Percentiles rank a stretch among this genome's conserved stretches.
phyloP scores from a whole-genome alignment of 176 grass and related monocot species.

The Rhynchospora tenuis region DNA sequence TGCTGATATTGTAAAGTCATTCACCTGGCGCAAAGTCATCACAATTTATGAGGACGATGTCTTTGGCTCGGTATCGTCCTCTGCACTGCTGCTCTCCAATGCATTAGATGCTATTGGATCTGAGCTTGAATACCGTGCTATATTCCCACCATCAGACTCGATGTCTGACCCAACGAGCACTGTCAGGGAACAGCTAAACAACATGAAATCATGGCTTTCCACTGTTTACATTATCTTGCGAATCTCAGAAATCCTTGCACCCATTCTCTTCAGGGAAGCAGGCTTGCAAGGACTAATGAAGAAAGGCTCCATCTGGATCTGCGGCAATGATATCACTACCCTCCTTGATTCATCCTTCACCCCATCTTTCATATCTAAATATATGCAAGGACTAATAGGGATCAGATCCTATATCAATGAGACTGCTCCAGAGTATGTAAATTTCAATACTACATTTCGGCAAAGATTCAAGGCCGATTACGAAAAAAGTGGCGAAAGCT shows the following conservation, averaged over 20 bases:
- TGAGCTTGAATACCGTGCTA: slow-evolving; percentile 15
- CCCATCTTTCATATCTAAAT: slow-evolving; percentile 26
- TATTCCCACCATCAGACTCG: slow-evolving; percentile 8
- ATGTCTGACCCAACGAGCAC: neutral
- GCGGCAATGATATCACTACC: slow-evolving; percentile 19
- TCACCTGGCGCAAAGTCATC: slow-evolving; percentile 25
- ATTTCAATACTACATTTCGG: slow-evolving; percentile 11
- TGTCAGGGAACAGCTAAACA: neutral
- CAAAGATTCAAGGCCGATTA: neutral
- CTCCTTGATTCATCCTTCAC: slow-evolving; percentile 24
- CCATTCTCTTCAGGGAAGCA: slow-evolving; percentile 22
- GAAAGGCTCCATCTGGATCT: slow-evolving; percentile 21
- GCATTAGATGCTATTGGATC: neutral
- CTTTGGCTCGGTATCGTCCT: slow-evolving; percentile 4
- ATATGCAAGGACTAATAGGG: slow-evolving; percentile 35
- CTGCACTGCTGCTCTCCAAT: slow-evolving; percentile 9
- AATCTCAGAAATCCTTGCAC: neutral
- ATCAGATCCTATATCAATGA: slow-evolving; percentile 24
- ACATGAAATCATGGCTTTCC: neutral
- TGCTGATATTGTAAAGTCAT: slow-evolving; percentile 24
- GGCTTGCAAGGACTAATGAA: neutral
- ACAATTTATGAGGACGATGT: slow-evolving; percentile 35
- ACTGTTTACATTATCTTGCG: slow-evolving; percentile 30
- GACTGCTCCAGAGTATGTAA: neutral
- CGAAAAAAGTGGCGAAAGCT: neutral